These are phyloP conservation scores for Aspergillus ochraceus DNA, from an alignment of 2,329 filamentous ascomycete genomes.

Conservation along the genomic window DNA sequence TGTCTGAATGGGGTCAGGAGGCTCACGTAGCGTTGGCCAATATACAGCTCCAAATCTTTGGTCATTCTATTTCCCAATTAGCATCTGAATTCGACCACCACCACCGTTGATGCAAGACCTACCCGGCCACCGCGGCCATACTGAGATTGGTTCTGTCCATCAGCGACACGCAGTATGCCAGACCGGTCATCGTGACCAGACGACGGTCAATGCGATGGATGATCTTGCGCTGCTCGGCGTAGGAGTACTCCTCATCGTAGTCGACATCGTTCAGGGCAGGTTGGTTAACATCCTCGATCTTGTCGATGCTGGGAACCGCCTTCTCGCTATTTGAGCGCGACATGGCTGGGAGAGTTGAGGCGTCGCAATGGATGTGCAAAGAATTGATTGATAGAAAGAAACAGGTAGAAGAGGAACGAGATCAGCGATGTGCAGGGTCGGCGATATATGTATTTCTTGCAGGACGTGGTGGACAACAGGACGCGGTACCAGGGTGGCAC, in stretches of 20 bases:
- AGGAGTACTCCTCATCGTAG: slow-evolving; percentile 48
- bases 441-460: not conserved
- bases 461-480: not conserved
- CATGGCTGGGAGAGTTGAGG: not conserved
- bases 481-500: not conserved
- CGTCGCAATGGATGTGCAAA: not conserved
- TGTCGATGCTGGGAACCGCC: slow-evolving; percentile 2
- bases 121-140: slow-evolving; percentile 69
- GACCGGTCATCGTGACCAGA: slow-evolving; percentile 60
- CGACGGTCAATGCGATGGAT: slow-evolving; percentile 68
- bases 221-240: slow-evolving; percentile 66
- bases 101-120: slow-evolving; percentile 59
- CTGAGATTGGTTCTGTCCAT: slow-evolving; percentile 77
- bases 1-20: not conserved
- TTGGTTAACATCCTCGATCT: slow-evolving; percentile 16
- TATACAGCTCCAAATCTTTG: slow-evolving; percentile 26
- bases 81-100: slow-evolving; percentile 68
- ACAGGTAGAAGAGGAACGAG: not conserved
- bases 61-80: slow-evolving; percentile 60
- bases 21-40: slow-evolving; percentile 28
- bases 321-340: slow-evolving; percentile 1
- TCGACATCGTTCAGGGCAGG: slow-evolving; percentile 13
- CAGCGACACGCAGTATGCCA: slow-evolving; percentile 71
- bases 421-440: not conserved
- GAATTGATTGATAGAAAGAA: not conserved